Base-by-base conservation (phyloP, 192 early-diverging fungal species). In the Coemansia sp. region DNA sequence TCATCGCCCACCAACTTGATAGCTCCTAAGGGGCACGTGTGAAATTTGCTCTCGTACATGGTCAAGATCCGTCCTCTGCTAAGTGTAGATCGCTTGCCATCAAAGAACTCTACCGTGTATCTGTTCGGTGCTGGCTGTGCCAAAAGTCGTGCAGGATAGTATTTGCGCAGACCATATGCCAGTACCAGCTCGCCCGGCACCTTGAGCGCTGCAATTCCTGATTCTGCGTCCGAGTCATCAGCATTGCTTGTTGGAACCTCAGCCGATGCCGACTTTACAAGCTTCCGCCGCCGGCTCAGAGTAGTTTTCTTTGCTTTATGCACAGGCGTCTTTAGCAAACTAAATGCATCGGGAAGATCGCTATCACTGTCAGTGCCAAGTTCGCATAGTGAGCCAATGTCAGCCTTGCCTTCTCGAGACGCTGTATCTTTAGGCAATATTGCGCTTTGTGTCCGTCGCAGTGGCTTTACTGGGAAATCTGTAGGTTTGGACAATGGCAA, bases 141-240 rank as follows among this genome's bases (percentile, higher is more conserved):
- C 12, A 67, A 10, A 3, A 82, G 29, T 4, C 74, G 66, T 2
- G 74, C 79, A 11, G 79, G 79, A 9, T 82, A 82, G 38, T 82
- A 82, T 48, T 73, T 72, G 52, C 70, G 74, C 27, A 68, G 31
- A 31, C 41, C 57, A 14, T 59, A 65, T 9, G 79, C 74, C 14
- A 82, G 50, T 3, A 82, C 67, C 35, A 73, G 67, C 47, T 82
- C 79, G 12, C 79, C 79, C 2, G 79, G 79, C 5, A 76, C 67
- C 45, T 59, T 62, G n/a, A 82, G 43, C 52, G 61, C 45, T 17
- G 31, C 39, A 21, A 26, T 29, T 27, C 54, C 61, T 3, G 54
- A 8, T 3, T 58, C 38, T 21, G 45, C 62, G 27, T 71, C 77
- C 3, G 54, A 38, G 4, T 68, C 68, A 6, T 64, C 72, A 7